Base-by-base conservation (phyloP, 2,329 filamentous ascomycete genomes). In the Penicillium frequentans region DNA sequence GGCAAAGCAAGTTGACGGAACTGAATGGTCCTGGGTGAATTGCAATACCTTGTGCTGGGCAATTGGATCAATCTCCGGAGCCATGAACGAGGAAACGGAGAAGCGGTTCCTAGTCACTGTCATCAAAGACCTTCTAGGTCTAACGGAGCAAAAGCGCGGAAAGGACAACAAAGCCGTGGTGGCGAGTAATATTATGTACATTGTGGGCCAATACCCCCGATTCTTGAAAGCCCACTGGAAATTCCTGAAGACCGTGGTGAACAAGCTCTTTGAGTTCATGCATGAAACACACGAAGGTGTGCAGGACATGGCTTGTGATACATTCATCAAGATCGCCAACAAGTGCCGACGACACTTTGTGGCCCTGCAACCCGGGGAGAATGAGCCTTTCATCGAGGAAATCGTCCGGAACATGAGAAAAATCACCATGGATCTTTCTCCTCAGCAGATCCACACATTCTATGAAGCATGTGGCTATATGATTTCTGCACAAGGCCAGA, bases 141-240 rank as follows among this genome's bases (percentile, higher is more conserved):
- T 99, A 55, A 99, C 95, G 0, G 95, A 99, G 76, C 97, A 97
- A 93, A 99, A 99, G 81, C 90, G 96, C 53, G 95, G 95, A 61
- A 99, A 99, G 71, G 95, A 99, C 80, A 99, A 99, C 84, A 99
- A 99, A 75, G 95, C 95, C 13, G 95, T 99, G 10, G 95, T 99
- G 42, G 95, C 95, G 62, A 96, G 91, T 79, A 99, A 99, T 79
- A 99, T 99, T 71, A 99, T 99, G 95, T 99, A 99, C 75, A 99
- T 99, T 78, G 95, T 99, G 60, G 95, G 95, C 57, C 95, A 99
- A 73, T 99, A 99, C 72, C 95, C 95, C 37, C 90, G 95, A 21
- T 99, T 99, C 80, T 81, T 99, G 68, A 99, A 99, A 81, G 95
- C 95, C 1, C 95, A 99, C 76, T 99, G 95, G 95, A 99, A 99